Conservation (phyloP, 2,329 filamentous ascomycete genomes). For the Apiospora pterosperma region DNA sequence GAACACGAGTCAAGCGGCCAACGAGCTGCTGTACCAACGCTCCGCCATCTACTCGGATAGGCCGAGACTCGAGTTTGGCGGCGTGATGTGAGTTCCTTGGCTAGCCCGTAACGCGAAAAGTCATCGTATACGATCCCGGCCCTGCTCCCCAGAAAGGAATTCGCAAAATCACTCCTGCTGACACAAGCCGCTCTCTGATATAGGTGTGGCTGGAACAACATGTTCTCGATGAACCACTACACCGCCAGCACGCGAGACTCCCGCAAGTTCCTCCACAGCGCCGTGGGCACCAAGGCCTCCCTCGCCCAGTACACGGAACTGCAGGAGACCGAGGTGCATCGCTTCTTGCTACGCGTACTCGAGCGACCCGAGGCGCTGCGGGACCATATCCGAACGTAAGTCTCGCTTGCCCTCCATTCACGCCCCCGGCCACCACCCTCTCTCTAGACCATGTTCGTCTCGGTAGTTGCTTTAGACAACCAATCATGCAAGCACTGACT, state of each 20-base stretch:
- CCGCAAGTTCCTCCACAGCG: conserved; percentile 41
- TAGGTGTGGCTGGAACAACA: conserved; percentile 34
- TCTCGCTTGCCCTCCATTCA: conserved; percentile 26
- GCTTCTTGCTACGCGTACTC: conserved; percentile 39
- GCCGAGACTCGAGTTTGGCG: conserved; percentile 27
- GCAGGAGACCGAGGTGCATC: conserved; percentile 41
- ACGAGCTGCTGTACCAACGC: conserved; percentile 35
- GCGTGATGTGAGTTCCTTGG: conserved; percentile 30
- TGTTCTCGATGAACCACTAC: conserved; percentile 31
- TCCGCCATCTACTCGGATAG: conserved; percentile 32
- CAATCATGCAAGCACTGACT: background rate
- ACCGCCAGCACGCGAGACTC: conserved; percentile 34
- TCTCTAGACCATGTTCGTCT: too few species aligned
- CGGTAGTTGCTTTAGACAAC: too few species aligned
- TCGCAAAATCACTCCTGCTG: conserved; percentile 2
- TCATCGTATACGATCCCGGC: too few species aligned
- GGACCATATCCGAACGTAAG: conserved; percentile 39
- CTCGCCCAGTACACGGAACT: conserved; percentile 35
- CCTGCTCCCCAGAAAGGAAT: too few species aligned
- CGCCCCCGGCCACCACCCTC: too few species aligned
- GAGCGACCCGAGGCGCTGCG: conserved; percentile 33
- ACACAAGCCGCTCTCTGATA: background rate
- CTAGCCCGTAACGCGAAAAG: too few species aligned
- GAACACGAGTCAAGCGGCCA: conserved; percentile 31
- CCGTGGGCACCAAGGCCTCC: conserved; percentile 39